Base-by-base conservation (phyloP, 2,329 filamentous ascomycete genomes). In the Ophiocordyceps unilateralis region DNA sequence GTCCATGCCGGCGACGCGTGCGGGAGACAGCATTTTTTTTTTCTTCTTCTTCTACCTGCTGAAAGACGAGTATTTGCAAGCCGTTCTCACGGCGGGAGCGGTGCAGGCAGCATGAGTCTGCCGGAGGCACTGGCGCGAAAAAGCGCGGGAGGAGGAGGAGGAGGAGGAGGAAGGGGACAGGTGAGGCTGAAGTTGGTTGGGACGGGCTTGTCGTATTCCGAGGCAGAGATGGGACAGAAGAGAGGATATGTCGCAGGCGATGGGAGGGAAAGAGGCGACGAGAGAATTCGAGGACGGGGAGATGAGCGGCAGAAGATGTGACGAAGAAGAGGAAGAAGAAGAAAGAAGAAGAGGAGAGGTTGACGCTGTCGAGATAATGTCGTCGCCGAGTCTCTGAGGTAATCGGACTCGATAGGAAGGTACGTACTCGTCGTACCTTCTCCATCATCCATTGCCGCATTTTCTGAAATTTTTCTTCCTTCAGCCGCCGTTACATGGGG, bases 61-160 rank as follows among this genome's bases (percentile, higher is more conserved):
- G 30, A 12, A 32, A n/a, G 30, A n/a, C 50, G 42, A 61, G 48
- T 47, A 61, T 53, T 48, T 48, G 48, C 38, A 37, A 32, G 49
- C 53, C 50, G 50, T 30, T 41, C 49, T 53, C 48, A 50, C 47
- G 46, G 49, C 48, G 45, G 45, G 42, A 40, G 26, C 46, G 44
- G 47, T 41, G 41, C 38, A 23, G 43, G 41, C 47, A 46, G 41
- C 53, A 54, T 54, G 49, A 37, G 47, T 39, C 42, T 41, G 36
- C 38, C 26, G 26, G 26, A n/a, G n/a, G n/a, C n/a, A n/a, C n/a
- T n/a, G n/a, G n/a, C n/a, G n/a, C n/a, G n/a, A n/a, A n/a, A n/a
- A n/a, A n/a, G n/a, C n/a, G n/a, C n/a, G 36, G 19, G 19, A 15
- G 19, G 32, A 15, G 14, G 7, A 36, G 32, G 32, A 8, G 14